Base-by-base conservation (phyloP, 202 grass and related monocot genomes). In the Carex arenaria region DNA sequence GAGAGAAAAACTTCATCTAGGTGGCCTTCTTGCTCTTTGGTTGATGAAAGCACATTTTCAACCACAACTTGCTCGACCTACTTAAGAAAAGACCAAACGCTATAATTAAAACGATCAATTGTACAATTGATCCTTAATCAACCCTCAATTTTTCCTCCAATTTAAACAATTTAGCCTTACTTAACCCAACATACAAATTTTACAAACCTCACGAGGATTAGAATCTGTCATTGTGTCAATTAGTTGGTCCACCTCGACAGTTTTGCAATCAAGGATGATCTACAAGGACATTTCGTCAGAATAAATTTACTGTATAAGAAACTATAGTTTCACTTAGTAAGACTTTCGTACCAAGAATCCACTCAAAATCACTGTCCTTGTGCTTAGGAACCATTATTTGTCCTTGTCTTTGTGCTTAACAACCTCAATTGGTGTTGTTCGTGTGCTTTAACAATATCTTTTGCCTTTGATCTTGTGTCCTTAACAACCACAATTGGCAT, bases 61-160 rank as follows among this genome's bases (percentile, higher is more conserved):
- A 98, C 89, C 64, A 98, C 95, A 61, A 93, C 86, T 89, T 92
- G 88, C 65, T 98, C 91, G 67, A 95, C 91, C 93, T 98, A 91
- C 78, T 90, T 71, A 74, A 64, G 36, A 20, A 67, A 90, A 69
- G 66, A 47, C 15, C 26, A 26, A 26, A 26, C 1, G 26, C 26
- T 26, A 26, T 26, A 26, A 26, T 26, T 26, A 26, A 26, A 26
- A 26, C 26, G 26, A 26, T 26, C 26, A 26, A 51, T 85, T 85
- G 13, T 26, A 26, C 26, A 26, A 26, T 26, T 26, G 26, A 26
- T 26, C 52, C 55, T 71, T 47, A 54, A 80, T 90, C 83, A 93
- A 64, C 80, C 12, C 36, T 11, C 13, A 14, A 53, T 73, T 73
- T 53, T 73, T 73, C 47, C 79, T 62, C 54, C 18, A 81, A 82